Base-by-base conservation (phyloP, 1,284 basidiomycete genomes). In the Ceratobasidium sp. region DNA sequence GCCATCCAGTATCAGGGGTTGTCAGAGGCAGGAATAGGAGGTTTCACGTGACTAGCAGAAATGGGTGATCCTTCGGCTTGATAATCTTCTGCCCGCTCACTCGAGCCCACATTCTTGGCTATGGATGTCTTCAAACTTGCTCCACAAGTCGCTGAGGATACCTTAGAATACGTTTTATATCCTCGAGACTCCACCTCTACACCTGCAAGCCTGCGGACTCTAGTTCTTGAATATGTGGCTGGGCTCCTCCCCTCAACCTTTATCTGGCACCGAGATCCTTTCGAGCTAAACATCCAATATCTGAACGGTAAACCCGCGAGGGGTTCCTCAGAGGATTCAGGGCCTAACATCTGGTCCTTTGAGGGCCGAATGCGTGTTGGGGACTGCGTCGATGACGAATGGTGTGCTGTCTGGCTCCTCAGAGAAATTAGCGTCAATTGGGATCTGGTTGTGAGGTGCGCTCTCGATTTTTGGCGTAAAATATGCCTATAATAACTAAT, bases 311-410 rank as follows among this genome's bases (percentile, higher is more conserved):
- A 62, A 61, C 57, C 68, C 65, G 49, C 49, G 66, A n/a, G 49
- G 9, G 32, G 61, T 57, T 49, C 76, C 52, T 79, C 82, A 85
- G 22, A 86, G 89, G 70, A 82, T 83, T 9, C 77, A 32, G 80
- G 81, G 17, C 82, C 86, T 54, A 84, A 81, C 19, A n/a, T n/a
- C 4, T 90, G 87, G 85, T 82, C 90, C 32, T 84, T 96, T 0
- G 90, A 93, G 80, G 94, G 95, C 7, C 85, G 86, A 49, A 94
- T 96, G 90, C 87, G 96, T 62, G 92, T 97, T 25, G 96, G 96
- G 2, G 97, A 98, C 83, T 94, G 92, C 70, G 89, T 99, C 22
- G 96, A 99, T 82, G 97, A 99, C 82, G 97, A 99, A 84, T 99
- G 97, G 97, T 92, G 92, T 81, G 88, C 90, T 19, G 95, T 97